Base-by-base conservation (phyloP, 495 filamentous ascomycete genomes). In the Lophiostoma macrostomum region DNA sequence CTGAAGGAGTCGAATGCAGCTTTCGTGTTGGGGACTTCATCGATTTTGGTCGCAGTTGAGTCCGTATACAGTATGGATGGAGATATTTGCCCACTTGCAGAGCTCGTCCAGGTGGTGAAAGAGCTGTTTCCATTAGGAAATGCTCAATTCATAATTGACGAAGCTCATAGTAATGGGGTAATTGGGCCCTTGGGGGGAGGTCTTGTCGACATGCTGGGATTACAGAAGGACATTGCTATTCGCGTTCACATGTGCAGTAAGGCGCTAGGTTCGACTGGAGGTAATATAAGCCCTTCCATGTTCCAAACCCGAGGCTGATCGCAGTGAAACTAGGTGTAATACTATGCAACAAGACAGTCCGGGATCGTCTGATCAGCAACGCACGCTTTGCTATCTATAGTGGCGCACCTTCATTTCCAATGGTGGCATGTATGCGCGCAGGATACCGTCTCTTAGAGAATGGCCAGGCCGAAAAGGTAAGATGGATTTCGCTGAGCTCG, bases 211-310 rank as follows among this genome's bases (percentile, higher is more conserved):
- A 72, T 77, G 24, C 66, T 86, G 11, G 83, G 81, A 0, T 56
- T 90, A 16, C 79, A 90, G 62, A 64, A 80, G 11, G 69, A 74
- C 11, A 74, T 90, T 36, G 84, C 83, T 68, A 78, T 85, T 4
- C 67, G 86, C n/a, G 71, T 88, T 10, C 77, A 88, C 64, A 87
- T 84, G 0, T 90, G 86, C 71, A 84, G 87, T 5, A 91, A 90
- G 62, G 82, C 84, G 1, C 64, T 91, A 51, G 82, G 77, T 7
- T 83, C 80, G 53, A 75, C 80, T 34, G 87, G 87, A 66, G 86
- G 84, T 87, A 71, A 52, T 74, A 23, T 20, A 30, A 4, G 5
- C 27, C 32, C 4, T 24, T 14, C 14, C 28, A 19, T 14, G 37
- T 3, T n/a, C 13, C 18, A 4, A 13, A 6, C 30, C n/a, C 44